Conservation (phyloP, 2,329 filamentous ascomycete species). For the Alternaria gaisen region DNA sequence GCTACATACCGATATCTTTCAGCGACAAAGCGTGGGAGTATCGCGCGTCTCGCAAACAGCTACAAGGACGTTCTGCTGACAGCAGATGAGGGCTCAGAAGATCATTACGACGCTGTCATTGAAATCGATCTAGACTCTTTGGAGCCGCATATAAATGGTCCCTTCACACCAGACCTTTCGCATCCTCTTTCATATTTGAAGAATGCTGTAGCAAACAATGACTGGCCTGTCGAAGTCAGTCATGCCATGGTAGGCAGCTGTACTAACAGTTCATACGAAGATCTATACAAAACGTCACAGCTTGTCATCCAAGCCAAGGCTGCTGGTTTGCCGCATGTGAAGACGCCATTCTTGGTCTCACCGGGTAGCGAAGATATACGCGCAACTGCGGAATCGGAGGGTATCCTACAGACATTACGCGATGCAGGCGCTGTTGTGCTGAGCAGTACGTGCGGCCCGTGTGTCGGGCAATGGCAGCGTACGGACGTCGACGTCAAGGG, state of each 20-base stretch:
- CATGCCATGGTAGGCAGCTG: conserved; percentile 48
- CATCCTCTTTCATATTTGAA: conserved; percentile 46
- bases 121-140: conserved; percentile 48
- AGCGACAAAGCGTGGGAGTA: conserved; percentile 38
- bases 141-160: conserved; percentile 50
- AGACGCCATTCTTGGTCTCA: conserved; percentile 44
- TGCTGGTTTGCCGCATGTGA: conserved; percentile 40
- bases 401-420: conserved; percentile 39
- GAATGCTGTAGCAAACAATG: conserved; percentile 31
- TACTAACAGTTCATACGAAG: conserved; percentile 47
- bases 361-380: conserved; percentile 50
- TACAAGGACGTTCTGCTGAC: conserved; percentile 36
- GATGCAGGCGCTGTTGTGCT: conserved; percentile 38
- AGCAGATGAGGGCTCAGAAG: conserved; percentile 42
- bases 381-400: conserved; percentile 42
- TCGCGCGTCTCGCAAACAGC: conserved; percentile 31
- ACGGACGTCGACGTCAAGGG: conserved; percentile 39
- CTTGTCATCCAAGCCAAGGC: conserved; percentile 42
- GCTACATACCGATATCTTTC: conserved; percentile 36
- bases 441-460: conserved; percentile 49
- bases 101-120: conserved; percentile 46
- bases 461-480: conserved; percentile 50
- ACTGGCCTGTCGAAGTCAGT: conserved; percentile 44
- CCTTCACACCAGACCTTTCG: conserved; percentile 49
- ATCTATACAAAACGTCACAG: conserved; percentile 42